These are phyloP conservation scores for Fraxinus dipetala DNA, from an alignment of 305 asterid genomes.

Conservation along the genomic window DNA sequence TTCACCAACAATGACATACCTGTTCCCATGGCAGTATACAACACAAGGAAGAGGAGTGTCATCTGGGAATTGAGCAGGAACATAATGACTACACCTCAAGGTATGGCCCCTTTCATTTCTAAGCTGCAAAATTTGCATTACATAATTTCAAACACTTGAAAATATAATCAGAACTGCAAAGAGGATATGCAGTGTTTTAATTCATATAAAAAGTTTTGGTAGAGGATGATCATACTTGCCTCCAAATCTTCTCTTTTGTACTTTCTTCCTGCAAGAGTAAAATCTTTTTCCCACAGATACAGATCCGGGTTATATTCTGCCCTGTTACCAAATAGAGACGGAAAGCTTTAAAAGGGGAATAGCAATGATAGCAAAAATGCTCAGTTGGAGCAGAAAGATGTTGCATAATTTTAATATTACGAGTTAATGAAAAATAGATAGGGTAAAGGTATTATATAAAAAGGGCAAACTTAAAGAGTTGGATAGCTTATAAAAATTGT, in stretches of 20 bases:
- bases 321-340: conserved; percentile 47
- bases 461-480: conserved; percentile 1
- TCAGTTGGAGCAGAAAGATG: conserved; percentile 5
- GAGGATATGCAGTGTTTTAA: conserved; percentile 9
- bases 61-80: conserved; percentile 73
- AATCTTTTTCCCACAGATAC: conserved; percentile 90
- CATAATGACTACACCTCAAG: conserved; percentile 89
- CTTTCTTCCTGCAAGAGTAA: conserved; percentile 79
- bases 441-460: neutral
- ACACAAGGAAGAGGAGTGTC: conserved; percentile 93
- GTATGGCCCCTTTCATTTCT: conserved; percentile 82
- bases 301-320: conserved; percentile 98
- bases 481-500: neutral
- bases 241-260: conserved; percentile 89
- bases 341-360: neutral
- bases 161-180: conserved; percentile 15
- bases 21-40: conserved; percentile 97
- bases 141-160: conserved; percentile 26
- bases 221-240: conserved; percentile 93
- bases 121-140: conserved; percentile 58
- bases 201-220: conserved; percentile 28
- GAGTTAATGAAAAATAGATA: neutral
- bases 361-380: conserved; percentile 14
- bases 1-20: conserved; percentile 39
- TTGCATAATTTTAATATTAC: neutral